Evolutionary conservation across 164 flowering plant species (phyloP).

Genomic region (Magnolia officinalis): DNA sequence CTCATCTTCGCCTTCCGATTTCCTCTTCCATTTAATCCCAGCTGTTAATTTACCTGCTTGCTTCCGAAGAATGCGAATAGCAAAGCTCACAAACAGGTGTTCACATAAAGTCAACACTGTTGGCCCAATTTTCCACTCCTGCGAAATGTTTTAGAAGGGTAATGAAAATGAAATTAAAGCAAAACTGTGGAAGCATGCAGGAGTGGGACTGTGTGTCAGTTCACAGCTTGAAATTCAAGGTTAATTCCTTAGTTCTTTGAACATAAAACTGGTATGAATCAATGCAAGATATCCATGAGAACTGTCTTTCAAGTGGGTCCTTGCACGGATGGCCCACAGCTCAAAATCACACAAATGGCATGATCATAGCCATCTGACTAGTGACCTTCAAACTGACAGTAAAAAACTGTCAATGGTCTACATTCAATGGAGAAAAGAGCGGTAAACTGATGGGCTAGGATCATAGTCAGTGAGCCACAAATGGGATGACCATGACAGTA

Average conservation of each 20-base stretch:
- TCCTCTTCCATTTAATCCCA: conserved; percentile 33
- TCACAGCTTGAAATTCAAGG: neutral
- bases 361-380: neutral
- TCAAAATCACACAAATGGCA: neutral
- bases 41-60: conserved; percentile 39
- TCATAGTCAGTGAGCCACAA: no score
- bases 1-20: conserved; percentile 11
- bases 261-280: neutral
- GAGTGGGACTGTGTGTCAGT: neutral
- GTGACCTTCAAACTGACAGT: neutral
- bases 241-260: neutral
- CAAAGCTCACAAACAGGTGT: conserved; percentile 77
- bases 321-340: neutral
- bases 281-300: neutral
- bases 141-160: neutral
- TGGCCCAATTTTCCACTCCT: conserved; percentile 79
- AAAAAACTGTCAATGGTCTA: no score
- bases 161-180: no score
- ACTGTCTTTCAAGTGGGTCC: neutral
- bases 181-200: neutral
- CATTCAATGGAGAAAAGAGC: no score
- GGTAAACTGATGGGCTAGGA: no score
- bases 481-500: no score
- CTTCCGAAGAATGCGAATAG: conserved; percentile 67
- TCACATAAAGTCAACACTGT: conserved; percentile 76